A percentile compares a stretch with the other conserved stretches of the same genome.
phyloP scores from a whole-genome alignment of 2,329 filamentous ascomycete species.

The Penicillium paneum region DNA sequence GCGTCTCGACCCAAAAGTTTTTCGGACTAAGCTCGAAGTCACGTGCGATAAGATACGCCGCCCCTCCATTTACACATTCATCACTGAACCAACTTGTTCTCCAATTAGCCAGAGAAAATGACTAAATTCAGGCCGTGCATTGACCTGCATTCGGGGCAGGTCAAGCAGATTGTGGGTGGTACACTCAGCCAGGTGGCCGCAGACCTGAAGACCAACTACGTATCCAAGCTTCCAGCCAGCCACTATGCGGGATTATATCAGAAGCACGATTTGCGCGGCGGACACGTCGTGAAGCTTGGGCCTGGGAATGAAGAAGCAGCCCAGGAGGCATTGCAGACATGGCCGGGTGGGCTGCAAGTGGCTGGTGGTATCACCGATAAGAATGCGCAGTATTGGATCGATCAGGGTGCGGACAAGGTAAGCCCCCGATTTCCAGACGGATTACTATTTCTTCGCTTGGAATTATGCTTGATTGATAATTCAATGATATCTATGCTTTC shows the following conservation, averaged over 20 bases:
- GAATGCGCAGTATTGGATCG: slow-evolving; percentile 85
- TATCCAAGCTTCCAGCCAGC: slow-evolving; percentile 75
- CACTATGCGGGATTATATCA: slow-evolving; percentile 82
- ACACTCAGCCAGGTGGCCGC: slow-evolving; percentile 69
- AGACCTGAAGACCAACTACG: slow-evolving; percentile 83
- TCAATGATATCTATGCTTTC: not conserved
- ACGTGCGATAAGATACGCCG: slow-evolving; percentile 39
- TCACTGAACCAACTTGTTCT: not conserved
- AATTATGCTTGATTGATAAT: not conserved
- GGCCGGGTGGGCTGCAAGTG: slow-evolving; percentile 79
- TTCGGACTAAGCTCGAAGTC: slow-evolving; percentile 19
- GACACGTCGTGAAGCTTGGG: slow-evolving; percentile 95
- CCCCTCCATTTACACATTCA: slow-evolving; percentile 11
- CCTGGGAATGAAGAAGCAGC: slow-evolving; percentile 81
- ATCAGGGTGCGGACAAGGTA: slow-evolving; percentile 85
- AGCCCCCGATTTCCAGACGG: slow-evolving; percentile 26
- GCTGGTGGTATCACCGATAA: slow-evolving; percentile 87
- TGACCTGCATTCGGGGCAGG: slow-evolving; percentile 92
- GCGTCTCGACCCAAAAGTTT: slow-evolving; percentile 19
- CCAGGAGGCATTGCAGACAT: slow-evolving; percentile 69
- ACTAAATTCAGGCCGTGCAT: slow-evolving; percentile 95
- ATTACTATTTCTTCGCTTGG: not conserved
- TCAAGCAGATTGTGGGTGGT: slow-evolving; percentile 97
- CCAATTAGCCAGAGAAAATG: slow-evolving; percentile 54
- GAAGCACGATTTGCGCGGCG: slow-evolving; percentile 69